Evolutionary conservation across 176 grass and related monocot species (phyloP), one percentile per base, ranked within the genome.

Genomic region (Rhipidocladum racemiflorum): DNA sequence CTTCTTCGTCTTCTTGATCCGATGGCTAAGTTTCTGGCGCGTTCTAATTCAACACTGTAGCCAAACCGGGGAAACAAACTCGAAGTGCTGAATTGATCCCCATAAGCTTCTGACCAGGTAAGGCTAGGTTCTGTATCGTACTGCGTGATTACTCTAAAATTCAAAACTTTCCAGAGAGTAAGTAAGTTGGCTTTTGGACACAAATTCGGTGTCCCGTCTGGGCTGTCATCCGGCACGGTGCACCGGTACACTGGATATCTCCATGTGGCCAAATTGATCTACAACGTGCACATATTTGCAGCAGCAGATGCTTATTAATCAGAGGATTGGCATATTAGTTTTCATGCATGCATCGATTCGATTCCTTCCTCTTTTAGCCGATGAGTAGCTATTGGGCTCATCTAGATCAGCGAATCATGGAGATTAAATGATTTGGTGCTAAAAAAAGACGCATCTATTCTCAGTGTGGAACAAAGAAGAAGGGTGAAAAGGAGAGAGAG

Each of bases 351-450:
- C 2, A 18, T 11, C 56, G 39, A 77, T 77, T 79, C 76, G 76
- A 85, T 85, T 67, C 87, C 62, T 62, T 81, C 69, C 69, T 27
- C 76, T 85, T 85, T 80, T 68, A 62, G 70, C 44, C 13, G 62
- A 59, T 4, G 68, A 57, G 38, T 70, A 1, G 54, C 35, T 36
- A 54, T 30, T 66, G 80, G 36, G 54, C 16, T 87, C 64, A 48
- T 73, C 66, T 18, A 38, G 74, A 84, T 64, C 76, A 61, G 34
- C 23, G 84, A 57, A 59, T 54, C 50, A 2, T 28, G 51, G 65
- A 62, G 53, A 16, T 4, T 17, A 16, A 50, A 16, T 27, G 9
- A 29, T 6, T 50, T 61, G 43, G 32, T 64, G 53, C 63, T 42
- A 1, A 48, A 43, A 25, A 44, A 36, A 23, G 20, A n/a, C 13